A percentile compares a stretch with the other conserved stretches of the same genome.
Conservation (phyloP, 495 filamentous ascomycete genomes). For the Lasiosphaeriaceae sp. region DNA sequence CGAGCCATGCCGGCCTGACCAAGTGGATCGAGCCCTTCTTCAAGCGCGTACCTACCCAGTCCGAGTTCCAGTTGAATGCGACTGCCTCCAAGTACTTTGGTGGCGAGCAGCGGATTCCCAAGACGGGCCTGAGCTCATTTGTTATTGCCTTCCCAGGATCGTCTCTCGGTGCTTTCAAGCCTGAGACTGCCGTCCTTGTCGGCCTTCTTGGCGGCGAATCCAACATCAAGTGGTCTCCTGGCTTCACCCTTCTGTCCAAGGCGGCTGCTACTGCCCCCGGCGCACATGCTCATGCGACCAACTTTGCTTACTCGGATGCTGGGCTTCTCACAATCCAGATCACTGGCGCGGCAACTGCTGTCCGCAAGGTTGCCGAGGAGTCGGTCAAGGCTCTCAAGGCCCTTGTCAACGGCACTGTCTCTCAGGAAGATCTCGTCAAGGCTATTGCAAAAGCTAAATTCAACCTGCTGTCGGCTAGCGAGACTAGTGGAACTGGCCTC, state of each 20-base stretch:
- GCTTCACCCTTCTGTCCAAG: slow-evolving; percentile 85
- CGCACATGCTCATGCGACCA: slow-evolving; percentile 63
- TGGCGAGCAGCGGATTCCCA: slow-evolving; percentile 86
- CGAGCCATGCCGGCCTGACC: slow-evolving; percentile 65
- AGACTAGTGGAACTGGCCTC: slow-evolving; percentile 69
- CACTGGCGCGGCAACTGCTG: slow-evolving; percentile 62
- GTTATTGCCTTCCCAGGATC: slow-evolving; percentile 92
- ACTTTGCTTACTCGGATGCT: slow-evolving; percentile 87
- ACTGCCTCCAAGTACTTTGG: slow-evolving; percentile 79
- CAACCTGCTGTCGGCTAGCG: slow-evolving; percentile 77
- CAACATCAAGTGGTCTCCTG: slow-evolving; percentile 91
- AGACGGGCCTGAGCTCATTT: slow-evolving; percentile 65
- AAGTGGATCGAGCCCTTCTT: slow-evolving; percentile 97
- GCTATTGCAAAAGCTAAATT: slow-evolving; percentile 92
- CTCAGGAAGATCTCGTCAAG: slow-evolving; percentile 84
- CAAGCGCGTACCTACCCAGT: slow-evolving; percentile 45
- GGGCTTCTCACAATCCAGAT: slow-evolving; percentile 83
- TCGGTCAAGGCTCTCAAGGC: slow-evolving; percentile 78
- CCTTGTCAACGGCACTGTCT: slow-evolving; percentile 67
- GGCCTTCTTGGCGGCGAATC: slow-evolving; percentile 87
- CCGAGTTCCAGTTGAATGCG: slow-evolving; percentile 27
- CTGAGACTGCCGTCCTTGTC: slow-evolving; percentile 83
- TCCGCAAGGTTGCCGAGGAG: slow-evolving; percentile 54
- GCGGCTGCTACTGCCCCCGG: slow-evolving; percentile 62
- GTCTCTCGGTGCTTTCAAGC: slow-evolving; percentile 73